Conservation (phyloP, 2,329 filamentous ascomycete species). For the Aspergillus brunneoviolaceus region DNA sequence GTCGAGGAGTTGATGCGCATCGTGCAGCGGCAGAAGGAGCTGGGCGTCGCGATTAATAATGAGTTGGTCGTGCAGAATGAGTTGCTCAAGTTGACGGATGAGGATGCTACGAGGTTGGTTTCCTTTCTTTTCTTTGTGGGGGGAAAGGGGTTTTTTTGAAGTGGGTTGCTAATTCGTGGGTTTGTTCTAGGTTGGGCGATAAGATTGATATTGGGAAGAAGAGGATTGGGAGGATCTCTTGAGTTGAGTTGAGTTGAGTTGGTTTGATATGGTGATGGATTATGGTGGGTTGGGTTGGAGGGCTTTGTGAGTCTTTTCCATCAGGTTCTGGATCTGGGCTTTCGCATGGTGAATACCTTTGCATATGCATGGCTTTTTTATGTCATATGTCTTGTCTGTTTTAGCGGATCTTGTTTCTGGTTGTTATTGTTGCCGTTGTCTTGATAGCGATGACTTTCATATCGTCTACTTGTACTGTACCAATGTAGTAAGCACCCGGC, state of each 20-base stretch:
- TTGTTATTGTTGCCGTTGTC: too few species aligned
- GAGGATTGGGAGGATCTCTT: constrained; percentile 49
- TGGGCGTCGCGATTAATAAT: constrained; percentile 63
- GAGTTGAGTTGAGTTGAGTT: background rate
- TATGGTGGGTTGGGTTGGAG: too few species aligned
- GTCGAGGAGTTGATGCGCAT: constrained; percentile 60
- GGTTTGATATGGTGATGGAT: too few species aligned
- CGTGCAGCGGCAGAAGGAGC: constrained; percentile 59
- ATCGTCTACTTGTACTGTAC: too few species aligned
- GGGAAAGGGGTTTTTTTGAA: background rate
- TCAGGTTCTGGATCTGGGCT: background rate
- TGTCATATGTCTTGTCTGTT: too few species aligned
- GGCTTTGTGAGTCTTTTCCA: background rate
- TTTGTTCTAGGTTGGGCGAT: constrained; percentile 36
- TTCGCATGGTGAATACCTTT: too few species aligned
- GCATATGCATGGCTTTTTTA: too few species aligned
- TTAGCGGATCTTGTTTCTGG: too few species aligned
- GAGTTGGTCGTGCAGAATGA: constrained; percentile 63
- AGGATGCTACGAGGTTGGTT: constrained; percentile 54
- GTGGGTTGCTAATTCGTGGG: constrained; percentile 16
- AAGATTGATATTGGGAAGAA: constrained; percentile 51
- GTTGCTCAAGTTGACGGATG: constrained; percentile 58
- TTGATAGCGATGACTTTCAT: too few species aligned
- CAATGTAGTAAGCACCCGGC: too few species aligned
- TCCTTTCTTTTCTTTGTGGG: background rate